A percentile compares a stretch with the other conserved stretches of the same genome.
phyloP scores from a whole-genome alignment of 192 early-diverging fungal species.

The Dissophora globulifera region DNA sequence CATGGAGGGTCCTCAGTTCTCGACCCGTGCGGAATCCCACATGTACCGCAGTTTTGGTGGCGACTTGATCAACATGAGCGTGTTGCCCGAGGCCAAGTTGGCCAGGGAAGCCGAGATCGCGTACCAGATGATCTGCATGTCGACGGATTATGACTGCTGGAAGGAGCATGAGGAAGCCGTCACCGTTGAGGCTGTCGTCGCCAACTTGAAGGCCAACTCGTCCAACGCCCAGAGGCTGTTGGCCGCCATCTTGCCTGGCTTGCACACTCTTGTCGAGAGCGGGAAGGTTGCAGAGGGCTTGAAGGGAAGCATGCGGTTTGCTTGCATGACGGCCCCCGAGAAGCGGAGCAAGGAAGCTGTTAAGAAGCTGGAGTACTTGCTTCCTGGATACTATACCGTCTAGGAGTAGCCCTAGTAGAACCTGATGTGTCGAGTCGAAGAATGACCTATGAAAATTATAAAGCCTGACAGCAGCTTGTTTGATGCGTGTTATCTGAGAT shows the following conservation, averaged over 20 bases:
- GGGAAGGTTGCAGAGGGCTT: slow-evolving; percentile 67
- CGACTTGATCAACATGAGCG: slow-evolving; percentile 98
- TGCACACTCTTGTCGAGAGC: slow-evolving; percentile 70
- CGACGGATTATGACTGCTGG: slow-evolving; percentile 98
- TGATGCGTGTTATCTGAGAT: not conserved
- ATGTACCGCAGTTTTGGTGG: slow-evolving; percentile 95
- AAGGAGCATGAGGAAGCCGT: slow-evolving; percentile 83
- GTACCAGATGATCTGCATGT: slow-evolving; percentile 99
- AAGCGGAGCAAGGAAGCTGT: slow-evolving; percentile 78
- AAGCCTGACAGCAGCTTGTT: not conserved
- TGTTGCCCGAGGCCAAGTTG: slow-evolving; percentile 95
- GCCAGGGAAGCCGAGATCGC: slow-evolving; percentile 98
- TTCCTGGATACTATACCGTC: slow-evolving; percentile 78
- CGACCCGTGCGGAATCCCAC: slow-evolving; percentile 95
- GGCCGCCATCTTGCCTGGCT: slow-evolving; percentile 77
- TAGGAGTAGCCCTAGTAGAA: no score
- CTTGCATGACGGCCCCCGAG: slow-evolving; percentile 84
- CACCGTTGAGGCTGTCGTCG: slow-evolving; percentile 85
- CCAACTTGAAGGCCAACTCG: slow-evolving; percentile 87
- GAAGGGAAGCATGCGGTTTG: slow-evolving; percentile 84
- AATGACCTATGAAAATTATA: not conserved
- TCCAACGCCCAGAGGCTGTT: slow-evolving; percentile 86
- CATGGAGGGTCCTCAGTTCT: slow-evolving; percentile 99
- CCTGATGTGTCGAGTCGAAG: not conserved
- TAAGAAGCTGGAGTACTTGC: slow-evolving; percentile 83